Evolutionary conservation across 441 rosid species (phyloP).

Genomic region (Bocquillonia castaneifolia): DNA sequence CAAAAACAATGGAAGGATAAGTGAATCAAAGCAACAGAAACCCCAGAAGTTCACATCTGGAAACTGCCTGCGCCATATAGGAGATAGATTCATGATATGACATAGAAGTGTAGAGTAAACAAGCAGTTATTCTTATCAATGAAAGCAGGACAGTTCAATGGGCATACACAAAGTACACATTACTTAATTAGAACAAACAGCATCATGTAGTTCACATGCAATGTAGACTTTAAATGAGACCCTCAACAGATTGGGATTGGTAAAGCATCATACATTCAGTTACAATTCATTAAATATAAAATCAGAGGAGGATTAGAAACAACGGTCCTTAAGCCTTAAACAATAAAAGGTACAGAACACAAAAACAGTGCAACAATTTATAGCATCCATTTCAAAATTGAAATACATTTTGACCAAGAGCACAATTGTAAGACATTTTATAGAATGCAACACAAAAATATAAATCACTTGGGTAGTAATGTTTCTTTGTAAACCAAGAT

Average conservation of each 20-base stretch:
- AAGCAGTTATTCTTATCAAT: not conserved
- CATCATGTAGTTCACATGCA: too few relatives aligned
- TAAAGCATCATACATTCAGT: not conserved
- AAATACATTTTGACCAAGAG: too few relatives aligned
- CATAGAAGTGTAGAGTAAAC: not conserved
- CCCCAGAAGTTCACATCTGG: not conserved
- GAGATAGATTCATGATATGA: not conserved
- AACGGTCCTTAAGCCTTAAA: not conserved
- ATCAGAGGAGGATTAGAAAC: not conserved
- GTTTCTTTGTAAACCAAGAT: not conserved
- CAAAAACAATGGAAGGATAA: not conserved
- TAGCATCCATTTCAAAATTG: not conserved
- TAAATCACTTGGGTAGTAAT: not conserved
- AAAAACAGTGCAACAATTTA: not conserved
- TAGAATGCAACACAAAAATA: not conserved
- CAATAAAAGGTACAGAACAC: not conserved
- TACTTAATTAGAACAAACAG: not conserved
- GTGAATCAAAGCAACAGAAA: not conserved
- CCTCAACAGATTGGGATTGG: not conserved
- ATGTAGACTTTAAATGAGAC: not conserved
- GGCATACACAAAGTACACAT: not conserved
- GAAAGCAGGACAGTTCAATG: not conserved
- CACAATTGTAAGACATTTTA: not conserved
- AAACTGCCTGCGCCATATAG: not conserved
- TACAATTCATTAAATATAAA: not conserved